These are phyloP conservation scores for Schizothecium vesticola DNA, from an alignment of 495 filamentous ascomycete species.

Conservation along the genomic window DNA sequence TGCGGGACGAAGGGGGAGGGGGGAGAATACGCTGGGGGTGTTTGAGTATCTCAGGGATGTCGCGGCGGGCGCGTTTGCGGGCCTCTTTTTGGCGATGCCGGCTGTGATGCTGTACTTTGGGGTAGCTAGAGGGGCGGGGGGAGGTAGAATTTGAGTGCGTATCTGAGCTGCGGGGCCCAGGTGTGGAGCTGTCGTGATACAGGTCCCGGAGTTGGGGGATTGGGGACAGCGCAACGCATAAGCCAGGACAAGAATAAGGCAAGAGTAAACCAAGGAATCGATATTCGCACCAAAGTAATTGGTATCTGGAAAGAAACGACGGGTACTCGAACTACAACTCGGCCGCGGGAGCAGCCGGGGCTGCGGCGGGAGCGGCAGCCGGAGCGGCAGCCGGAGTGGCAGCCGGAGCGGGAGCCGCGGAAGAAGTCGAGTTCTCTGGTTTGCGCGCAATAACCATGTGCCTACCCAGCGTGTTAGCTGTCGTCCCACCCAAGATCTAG, in stretches of 20 bases:
- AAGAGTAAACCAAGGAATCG: neutral
- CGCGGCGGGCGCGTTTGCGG: slow-evolving; percentile 7
- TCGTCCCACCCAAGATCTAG: neutral
- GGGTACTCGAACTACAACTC: neutral
- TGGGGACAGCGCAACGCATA: too few relatives aligned
- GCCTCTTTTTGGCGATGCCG: slow-evolving; percentile 10
- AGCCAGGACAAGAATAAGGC: neutral
- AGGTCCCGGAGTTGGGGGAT: too few relatives aligned
- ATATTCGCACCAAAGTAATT: neutral
- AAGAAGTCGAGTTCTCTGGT: neutral
- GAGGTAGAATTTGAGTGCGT: neutral
- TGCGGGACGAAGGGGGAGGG: slow-evolving; percentile 13
- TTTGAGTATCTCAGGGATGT: slow-evolving; percentile 6
- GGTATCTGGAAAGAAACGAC: neutral
- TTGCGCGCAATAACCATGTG: neutral
- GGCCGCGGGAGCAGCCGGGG: neutral
- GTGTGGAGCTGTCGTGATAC: slow-evolving; percentile 5
- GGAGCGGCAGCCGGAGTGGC: too few relatives aligned
- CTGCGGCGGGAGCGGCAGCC: too few relatives aligned
- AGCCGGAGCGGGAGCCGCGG: neutral
- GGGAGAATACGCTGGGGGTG: neutral
- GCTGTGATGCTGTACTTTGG: slow-evolving; percentile 6
- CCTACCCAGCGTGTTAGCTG: neutral
- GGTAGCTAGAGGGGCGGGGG: neutral
- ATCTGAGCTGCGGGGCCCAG: slow-evolving; percentile 4